These are phyloP conservation scores for Ceratocystis alfenasii DNA, from an alignment of 2,329 filamentous ascomycete genomes.

Conservation along the genomic window DNA sequence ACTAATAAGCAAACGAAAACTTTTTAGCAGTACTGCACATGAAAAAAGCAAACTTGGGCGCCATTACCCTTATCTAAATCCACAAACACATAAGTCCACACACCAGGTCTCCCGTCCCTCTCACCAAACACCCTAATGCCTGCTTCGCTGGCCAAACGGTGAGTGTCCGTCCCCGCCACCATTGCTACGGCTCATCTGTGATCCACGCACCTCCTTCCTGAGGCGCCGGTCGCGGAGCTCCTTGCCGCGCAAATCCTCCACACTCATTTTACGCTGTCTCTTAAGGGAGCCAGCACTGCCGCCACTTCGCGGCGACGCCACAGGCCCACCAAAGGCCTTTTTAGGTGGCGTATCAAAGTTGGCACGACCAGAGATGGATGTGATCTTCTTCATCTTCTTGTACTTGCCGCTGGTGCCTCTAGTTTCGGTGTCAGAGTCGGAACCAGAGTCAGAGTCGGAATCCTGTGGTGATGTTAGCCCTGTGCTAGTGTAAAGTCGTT, in stretches of 20 bases:
- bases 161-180: slow-evolving; percentile 16
- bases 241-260: slow-evolving; percentile 26
- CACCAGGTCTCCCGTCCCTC: not conserved
- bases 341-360: slow-evolving; percentile 10
- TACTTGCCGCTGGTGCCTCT: slow-evolving; percentile 14
- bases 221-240: slow-evolving; percentile 47
- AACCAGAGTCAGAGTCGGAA: slow-evolving; percentile 21
- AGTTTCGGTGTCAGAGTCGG: slow-evolving; percentile 13
- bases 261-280: slow-evolving; percentile 7
- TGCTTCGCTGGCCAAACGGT: slow-evolving; percentile 7
- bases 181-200: slow-evolving; percentile 16
- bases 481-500: not conserved
- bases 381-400: slow-evolving; percentile 21
- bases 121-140: not conserved
- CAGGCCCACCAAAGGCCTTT: slow-evolving; percentile 17
- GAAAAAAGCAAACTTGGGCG: not conserved
- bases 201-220: slow-evolving; percentile 46
- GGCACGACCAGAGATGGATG: slow-evolving; percentile 19
- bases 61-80: not conserved
- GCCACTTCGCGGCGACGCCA: slow-evolving; percentile 18
- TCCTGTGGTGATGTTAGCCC: slow-evolving; percentile 9
- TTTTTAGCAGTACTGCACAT: not conserved
- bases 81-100: not conserved
- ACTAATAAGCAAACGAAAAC: not conserved
- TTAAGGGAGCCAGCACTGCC: slow-evolving; percentile 12